Evolutionary conservation across 768 basidiomycete genomes (phyloP).

Genomic region (Phlebiopsis flavidoalba): DNA sequence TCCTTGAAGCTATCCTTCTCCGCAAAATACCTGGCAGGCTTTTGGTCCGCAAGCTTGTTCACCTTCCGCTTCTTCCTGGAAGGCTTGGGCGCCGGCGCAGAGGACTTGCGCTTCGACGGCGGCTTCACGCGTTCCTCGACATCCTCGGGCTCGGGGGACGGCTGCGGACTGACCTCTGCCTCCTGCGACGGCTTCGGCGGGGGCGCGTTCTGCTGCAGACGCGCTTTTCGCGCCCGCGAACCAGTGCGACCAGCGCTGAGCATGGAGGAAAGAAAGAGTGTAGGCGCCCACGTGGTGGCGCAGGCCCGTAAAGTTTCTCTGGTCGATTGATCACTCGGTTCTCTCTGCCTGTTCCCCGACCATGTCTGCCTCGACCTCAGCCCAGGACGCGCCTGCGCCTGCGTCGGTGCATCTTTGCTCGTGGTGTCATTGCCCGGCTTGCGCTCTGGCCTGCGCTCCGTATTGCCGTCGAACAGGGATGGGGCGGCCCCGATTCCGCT

Average conservation of each 20-base stretch:
- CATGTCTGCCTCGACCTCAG: conserved; percentile 15
- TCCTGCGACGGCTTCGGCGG: conserved; percentile 10
- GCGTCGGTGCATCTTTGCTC: conserved; percentile 72
- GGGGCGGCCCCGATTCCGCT: conserved; percentile 74
- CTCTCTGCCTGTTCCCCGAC: background rate
- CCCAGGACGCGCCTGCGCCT: conserved; percentile 32
- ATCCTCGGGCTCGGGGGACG: conserved; percentile 6
- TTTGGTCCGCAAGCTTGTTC: conserved; percentile 13
- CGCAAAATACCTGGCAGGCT: conserved; percentile 29
- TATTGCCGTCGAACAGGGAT: conserved; percentile 77
- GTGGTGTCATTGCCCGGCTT: conserved; percentile 80
- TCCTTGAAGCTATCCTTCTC: conserved; percentile 27
- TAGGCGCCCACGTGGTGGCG: background rate
- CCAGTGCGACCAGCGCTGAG: conserved; percentile 73
- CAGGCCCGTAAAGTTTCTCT: background rate
- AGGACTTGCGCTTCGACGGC: conserved; percentile 42
- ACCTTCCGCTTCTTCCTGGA: conserved; percentile 20
- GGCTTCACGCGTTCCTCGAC: conserved; percentile 18
- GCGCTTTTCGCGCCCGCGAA: conserved; percentile 68
- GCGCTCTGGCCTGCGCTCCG: conserved; percentile 82
- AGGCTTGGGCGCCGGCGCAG: conserved; percentile 25
- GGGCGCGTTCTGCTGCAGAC: conserved; percentile 15
- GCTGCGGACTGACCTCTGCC: background rate
- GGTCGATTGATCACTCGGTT: background rate
- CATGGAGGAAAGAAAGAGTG: conserved; percentile 32